Conservation (phyloP, 805 yeast genomes). For the Candida methanosorbosa region DNA sequence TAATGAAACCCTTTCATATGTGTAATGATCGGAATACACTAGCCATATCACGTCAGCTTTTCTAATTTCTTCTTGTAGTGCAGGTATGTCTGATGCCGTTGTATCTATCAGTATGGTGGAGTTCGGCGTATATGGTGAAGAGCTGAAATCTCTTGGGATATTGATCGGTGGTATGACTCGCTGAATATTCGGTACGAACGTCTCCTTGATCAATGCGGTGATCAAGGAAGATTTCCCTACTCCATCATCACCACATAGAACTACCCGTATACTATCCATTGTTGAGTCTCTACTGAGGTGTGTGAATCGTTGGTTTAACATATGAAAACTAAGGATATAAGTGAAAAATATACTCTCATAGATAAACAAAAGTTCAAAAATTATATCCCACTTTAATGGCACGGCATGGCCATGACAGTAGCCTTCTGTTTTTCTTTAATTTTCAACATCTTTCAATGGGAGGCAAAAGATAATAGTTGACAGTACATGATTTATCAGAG, state of each 20-base stretch:
- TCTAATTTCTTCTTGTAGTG: conserved; percentile 65
- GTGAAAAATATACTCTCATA: no score
- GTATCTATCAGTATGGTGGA: conserved; percentile 79
- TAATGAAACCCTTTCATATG: conserved; percentile 83
- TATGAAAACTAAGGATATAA: no score
- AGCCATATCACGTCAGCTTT: conserved; percentile 89
- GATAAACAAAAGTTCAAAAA: no score
- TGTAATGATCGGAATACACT: conserved; percentile 90
- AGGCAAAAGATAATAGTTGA: no score
- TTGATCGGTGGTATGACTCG: conserved; percentile 77
- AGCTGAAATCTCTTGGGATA: conserved; percentile 64
- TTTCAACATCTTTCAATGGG: no score
- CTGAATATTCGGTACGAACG: conserved; percentile 68
- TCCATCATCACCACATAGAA: conserved; percentile 90
- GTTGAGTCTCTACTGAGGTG: no score
- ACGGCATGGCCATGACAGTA: no score
- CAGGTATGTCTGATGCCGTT: conserved; percentile 49
- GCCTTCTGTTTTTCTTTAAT: no score
- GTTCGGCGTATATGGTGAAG: conserved; percentile 49
- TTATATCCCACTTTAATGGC: no score
- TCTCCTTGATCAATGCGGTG: conserved; percentile 73
- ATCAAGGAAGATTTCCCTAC: conserved; percentile 81
- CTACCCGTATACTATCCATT: conserved; percentile 62
- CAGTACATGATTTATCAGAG: no score
- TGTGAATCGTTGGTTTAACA: no score